Evolutionary conservation across 345 rosid species (phyloP), one percentile per base, ranked within the genome.

Genomic region (Eucalyptus curtisii): DNA sequence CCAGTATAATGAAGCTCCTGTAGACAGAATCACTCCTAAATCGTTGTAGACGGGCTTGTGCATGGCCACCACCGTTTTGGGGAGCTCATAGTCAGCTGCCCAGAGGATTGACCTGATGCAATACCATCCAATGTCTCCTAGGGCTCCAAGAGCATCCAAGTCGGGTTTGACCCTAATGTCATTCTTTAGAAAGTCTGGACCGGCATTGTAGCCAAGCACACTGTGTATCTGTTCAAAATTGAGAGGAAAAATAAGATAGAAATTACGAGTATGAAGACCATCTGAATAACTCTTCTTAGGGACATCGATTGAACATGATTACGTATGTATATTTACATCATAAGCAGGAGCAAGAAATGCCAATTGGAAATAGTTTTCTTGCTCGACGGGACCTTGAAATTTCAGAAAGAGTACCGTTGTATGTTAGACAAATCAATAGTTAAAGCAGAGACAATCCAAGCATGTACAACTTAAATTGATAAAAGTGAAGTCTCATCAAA

Each of bases 61-160:
- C 86, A 87, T 55, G 80, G 90, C 88, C 33, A 87, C 85, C 55
- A 89, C 90, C n/a, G 55, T 79, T 17, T 55, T n/a, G 31, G 90
- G 90, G 66, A 89, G 88, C 27, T 47, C 61, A 53, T 89, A 53
- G 90, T 86, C 88, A 2, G 42, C 86, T 17, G 86, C 86, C 88
- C 88, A 89, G 79, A 89, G 88, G 88, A 89, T 86, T 19, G 90
- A 86, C n/a, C 86, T 42, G 79, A 89, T 89, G 90, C 90, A 89
- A 81, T 89, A 89, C 90, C 90, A 89, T 61, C 90, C 90, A 19
- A 47, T 27, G 76, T 89, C 90, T 31, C 90, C 90, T 8, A 89
- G 88, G 37, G 88, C 88, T 20, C 90, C 90, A 13, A 85, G 90
- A 48, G 88, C 86, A 33, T 89, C 90, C 50, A 89, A 71, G 27